Base-by-base conservation (phyloP, 2,329 filamentous ascomycete genomes). In the Diaporthe ilicicola region DNA sequence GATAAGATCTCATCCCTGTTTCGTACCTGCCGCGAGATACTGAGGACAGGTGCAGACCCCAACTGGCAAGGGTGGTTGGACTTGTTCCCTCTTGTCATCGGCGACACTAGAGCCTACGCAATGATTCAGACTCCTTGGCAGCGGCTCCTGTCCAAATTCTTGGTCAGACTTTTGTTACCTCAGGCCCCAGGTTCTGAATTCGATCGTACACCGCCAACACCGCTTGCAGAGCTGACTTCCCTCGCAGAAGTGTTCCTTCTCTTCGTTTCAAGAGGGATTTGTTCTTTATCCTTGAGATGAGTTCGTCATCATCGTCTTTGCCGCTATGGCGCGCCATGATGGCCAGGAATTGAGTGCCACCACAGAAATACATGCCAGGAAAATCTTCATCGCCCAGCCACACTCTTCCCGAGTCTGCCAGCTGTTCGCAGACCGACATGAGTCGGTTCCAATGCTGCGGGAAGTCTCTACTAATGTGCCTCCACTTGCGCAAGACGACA, bases 141-240 rank as follows among this genome's bases (percentile, higher is more conserved):
- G 56, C 6, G 4, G 5, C 24, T 7, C 12, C 39, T 48, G 56
- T 4, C 5, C n/a, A n/a, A n/a, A n/a, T 5, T 2, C 3, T 39
- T 8, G n/a, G 6, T 34, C n/a, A n/a, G n/a, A n/a, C n/a, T n/a
- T n/a, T n/a, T n/a, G n/a, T n/a, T n/a, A n/a, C n/a, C n/a, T n/a
- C n/a, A n/a, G n/a, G 1, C n/a, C 10, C 17, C 19, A n/a, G 46
- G 0, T 27, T 0, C 1, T 27, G n/a, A 2, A 5, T 17, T 1
- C 19, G 1, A 10, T 46, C 15, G 0, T 5, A 27, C 0, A 46
- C 56, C 9, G n/a, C n/a, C n/a, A 24, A 17, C 48, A 48, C 1
- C 9, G 6, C n/a, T n/a, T n/a, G 12, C 22, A 8, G 12, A 50
- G 22, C 22, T 50, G 12, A 5, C 13, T 13, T 17, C 10, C 48